Evolutionary conservation across 2,329 filamentous ascomycete genomes (phyloP).

Genomic region (Simplicillium sp.): DNA sequence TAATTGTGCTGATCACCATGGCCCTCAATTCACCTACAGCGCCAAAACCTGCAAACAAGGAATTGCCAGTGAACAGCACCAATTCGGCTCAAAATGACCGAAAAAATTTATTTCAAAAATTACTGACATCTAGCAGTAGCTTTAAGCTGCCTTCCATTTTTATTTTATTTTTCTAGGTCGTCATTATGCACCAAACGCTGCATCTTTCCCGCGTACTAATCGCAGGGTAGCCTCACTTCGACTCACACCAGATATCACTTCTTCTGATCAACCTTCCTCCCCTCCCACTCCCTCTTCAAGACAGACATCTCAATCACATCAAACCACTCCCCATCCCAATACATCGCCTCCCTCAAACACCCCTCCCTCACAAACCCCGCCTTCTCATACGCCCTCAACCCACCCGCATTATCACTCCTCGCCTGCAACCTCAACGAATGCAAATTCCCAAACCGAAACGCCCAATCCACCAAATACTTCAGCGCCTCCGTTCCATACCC

Average conservation of each 20-base stretch:
- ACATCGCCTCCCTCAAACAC: not conserved
- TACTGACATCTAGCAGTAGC: no score
- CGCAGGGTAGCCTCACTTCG: no score
- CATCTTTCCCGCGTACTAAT: no score
- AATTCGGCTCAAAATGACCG: no score
- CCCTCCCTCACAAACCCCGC: not conserved
- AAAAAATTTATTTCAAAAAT: no score
- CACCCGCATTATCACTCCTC: not conserved
- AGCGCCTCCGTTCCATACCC: not conserved
- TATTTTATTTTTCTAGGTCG: no score
- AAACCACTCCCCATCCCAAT: not conserved
- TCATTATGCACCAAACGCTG: no score
- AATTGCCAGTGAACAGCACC: no score
- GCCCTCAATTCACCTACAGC: no score
- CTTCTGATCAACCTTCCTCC: not conserved
- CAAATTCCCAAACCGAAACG: not conserved
- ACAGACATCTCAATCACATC: conserved; percentile 22
- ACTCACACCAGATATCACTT: not conserved
- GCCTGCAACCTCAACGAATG: not conserved
- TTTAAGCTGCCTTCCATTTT: no score
- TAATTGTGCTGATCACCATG: no score
- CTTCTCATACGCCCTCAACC: not conserved
- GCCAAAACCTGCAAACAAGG: no score
- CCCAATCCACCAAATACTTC: not conserved
- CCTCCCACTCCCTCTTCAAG: conserved; percentile 7